Percentiles rank a stretch among this genome's conserved stretches.
Conservation (phyloP, 768 basidiomycete genomes). For the Pulveroboletus frians region DNA sequence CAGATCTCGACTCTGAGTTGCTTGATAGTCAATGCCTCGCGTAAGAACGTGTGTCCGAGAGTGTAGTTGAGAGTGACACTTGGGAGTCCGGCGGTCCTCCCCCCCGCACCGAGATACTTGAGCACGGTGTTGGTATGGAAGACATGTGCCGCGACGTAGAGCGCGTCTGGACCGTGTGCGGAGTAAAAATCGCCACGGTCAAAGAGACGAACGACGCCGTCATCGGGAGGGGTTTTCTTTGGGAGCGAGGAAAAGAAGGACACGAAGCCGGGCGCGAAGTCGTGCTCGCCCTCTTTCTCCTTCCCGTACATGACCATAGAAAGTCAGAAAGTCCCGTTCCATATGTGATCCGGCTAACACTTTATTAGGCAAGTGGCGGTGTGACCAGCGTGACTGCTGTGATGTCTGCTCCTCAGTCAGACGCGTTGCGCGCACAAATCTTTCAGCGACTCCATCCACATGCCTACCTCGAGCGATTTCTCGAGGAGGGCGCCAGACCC, state of each 20-base stretch:
- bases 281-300: conserved; percentile 50
- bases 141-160: conserved; percentile 78
- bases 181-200: conserved; percentile 80
- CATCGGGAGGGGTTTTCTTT: conserved; percentile 58
- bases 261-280: conserved; percentile 59
- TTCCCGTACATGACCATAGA: conserved; percentile 70
- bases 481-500: conserved; percentile 71
- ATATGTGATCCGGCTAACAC: too few species aligned
- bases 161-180: conserved; percentile 85
- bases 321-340: too few species aligned
- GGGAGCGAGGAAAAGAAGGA: conserved; percentile 60
- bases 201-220: conserved; percentile 85
- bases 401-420: conserved; percentile 14
- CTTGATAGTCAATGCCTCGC: conserved; percentile 85
- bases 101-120: conserved; percentile 77
- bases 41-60: conserved; percentile 74
- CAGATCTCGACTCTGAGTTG: conserved; percentile 94
- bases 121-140: conserved; percentile 88
- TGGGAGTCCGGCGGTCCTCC: conserved; percentile 56
- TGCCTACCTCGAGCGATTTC: conserved; percentile 81
- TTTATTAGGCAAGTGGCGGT: too few species aligned
- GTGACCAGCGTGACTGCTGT: conserved; percentile 21
- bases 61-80: conserved; percentile 72
- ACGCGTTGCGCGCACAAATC: conserved; percentile 35
- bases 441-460: conserved; percentile 90